Evolutionary conservation across 108 stramenopile genomes (phyloP).

Genomic region (Seminavis robusta): DNA sequence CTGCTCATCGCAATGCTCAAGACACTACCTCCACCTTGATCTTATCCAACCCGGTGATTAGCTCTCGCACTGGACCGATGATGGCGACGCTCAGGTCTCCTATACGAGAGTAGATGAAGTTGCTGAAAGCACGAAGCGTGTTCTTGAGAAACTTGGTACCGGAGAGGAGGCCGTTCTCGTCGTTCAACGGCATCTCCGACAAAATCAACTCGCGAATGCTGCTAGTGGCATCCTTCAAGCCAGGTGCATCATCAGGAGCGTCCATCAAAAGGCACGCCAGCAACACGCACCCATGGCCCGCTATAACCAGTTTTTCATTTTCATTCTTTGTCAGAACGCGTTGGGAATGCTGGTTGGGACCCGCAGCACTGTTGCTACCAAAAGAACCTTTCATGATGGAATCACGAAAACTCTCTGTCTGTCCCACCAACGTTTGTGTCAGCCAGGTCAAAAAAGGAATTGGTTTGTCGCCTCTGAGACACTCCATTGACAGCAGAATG

Average conservation of each 20-base stretch:
- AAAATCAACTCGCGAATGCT: constrained; percentile 45
- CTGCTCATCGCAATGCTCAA: no score
- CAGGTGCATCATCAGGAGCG: constrained; percentile 18
- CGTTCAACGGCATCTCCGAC: constrained; percentile 40
- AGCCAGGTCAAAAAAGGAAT: constrained; percentile 56
- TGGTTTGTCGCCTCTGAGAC: no score
- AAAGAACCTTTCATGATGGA: constrained; percentile 52
- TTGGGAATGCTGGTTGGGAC: constrained; percentile 19
- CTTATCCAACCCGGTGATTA: constrained; percentile 52
- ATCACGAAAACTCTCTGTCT: constrained; percentile 57
- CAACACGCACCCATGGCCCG: constrained; percentile 81
- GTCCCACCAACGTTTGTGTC: constrained; percentile 51
- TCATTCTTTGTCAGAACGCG: constrained; percentile 24
- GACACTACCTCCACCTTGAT: no score
- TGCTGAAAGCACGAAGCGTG: constrained; percentile 80
- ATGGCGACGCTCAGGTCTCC: constrained; percentile 80
- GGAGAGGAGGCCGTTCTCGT: constrained; percentile 27
- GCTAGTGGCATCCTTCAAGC: neutral
- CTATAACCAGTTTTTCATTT: constrained; percentile 66
- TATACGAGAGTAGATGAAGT: constrained; percentile 76
- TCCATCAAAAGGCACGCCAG: constrained; percentile 65
- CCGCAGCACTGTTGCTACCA: constrained; percentile 20
- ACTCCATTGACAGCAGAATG: no score
- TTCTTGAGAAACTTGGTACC: constrained; percentile 64
- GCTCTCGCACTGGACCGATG: constrained; percentile 63